A percentile compares a stretch with the other conserved stretches of the same genome.
Evolutionary conservation across 2,329 filamentous ascomycete genomes (phyloP).

Genomic region (Aspergillus melleus): DNA sequence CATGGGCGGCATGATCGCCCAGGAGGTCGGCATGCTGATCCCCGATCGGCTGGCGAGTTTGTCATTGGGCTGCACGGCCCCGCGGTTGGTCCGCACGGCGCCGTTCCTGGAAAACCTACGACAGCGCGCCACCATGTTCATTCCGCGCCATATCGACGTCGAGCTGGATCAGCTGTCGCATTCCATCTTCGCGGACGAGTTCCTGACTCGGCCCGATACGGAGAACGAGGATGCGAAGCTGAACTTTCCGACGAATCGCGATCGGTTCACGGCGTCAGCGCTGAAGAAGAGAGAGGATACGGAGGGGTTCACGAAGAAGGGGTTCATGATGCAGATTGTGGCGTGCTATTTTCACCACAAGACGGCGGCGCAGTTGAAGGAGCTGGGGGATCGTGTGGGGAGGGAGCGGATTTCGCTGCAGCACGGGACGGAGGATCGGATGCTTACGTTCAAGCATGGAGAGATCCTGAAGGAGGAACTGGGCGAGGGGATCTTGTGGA

Average conservation of each 20-base stretch:
- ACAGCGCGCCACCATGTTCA: constrained; percentile 56
- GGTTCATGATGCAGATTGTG: constrained; percentile 74
- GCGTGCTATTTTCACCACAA: constrained; percentile 82
- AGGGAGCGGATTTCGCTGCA: constrained; percentile 73
- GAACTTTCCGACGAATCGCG: constrained; percentile 71
- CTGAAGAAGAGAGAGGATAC: constrained; percentile 67
- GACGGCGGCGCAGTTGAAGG: constrained; percentile 62
- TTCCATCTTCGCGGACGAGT: constrained; percentile 66
- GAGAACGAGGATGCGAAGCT: constrained; percentile 39
- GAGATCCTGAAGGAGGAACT: constrained; percentile 66
- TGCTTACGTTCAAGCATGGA: constrained; percentile 73
- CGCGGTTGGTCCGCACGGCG: constrained; percentile 59
- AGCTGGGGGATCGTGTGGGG: constrained; percentile 68
- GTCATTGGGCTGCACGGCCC: constrained; percentile 62
- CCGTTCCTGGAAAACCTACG: constrained; percentile 64
- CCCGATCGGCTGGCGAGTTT: constrained; percentile 55
- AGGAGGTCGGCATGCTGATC: constrained; percentile 62
- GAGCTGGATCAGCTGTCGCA: constrained; percentile 64
- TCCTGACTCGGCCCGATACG: constrained; percentile 63
- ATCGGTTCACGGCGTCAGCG: constrained; percentile 80
- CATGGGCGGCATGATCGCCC: constrained; percentile 90
- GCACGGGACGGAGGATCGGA: constrained; percentile 74
- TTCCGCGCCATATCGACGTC: constrained; percentile 70
- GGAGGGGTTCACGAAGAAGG: constrained; percentile 61
- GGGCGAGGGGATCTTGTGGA: constrained; percentile 57